Base-by-base conservation (phyloP, 2,329 filamentous ascomycete species). In the Exophiala viscosa region DNA sequence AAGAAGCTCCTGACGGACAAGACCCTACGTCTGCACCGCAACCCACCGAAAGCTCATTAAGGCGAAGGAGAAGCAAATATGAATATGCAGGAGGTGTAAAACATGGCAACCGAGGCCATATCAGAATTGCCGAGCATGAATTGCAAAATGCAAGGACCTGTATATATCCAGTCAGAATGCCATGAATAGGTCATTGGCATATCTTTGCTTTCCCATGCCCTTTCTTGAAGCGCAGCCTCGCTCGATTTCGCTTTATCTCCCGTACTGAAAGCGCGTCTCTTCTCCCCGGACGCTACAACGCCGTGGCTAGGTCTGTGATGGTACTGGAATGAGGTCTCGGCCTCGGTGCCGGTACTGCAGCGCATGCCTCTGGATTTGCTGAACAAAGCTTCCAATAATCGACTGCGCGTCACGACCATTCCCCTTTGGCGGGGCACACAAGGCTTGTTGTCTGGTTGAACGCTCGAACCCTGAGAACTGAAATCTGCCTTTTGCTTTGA, bases 1-100 rank as follows among this genome's bases (percentile, higher is more conserved):
- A 85, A 86, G 71, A 96, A 97, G 78, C 83, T 99, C 69, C 71
- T 83, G 59, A 84, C 86, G 65, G 93, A 99, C 80, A 92, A 92
- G 82, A 95, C 87, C 66, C 87, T 99, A 66, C 90, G 93, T 70
- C 84, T 97, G 64, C 85, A 89, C 74, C 79, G 77, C 70, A 54
- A 47, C 10, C 23, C 47, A 6, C 50, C 48, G 13, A 59, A 59
- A 43, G 39, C 46, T 35, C 49, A 71, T 69, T 50, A 66, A 72
- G 65, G 67, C 69, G 58, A 18, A 40, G n/a, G 18, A 35, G 11
- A n/a, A 23, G 6, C 15, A 20, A 35, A 36, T 33, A 39, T 32
- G 17, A 18, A 31, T 50, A 28, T 8, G 13, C 31, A 17, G 17
- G 13, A 31, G 5, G 34, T 15, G 35, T 38, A 15, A 43, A 23